Conservation (phyloP, 208 protist species). For the Trypanosomatidae sp. region DNA sequence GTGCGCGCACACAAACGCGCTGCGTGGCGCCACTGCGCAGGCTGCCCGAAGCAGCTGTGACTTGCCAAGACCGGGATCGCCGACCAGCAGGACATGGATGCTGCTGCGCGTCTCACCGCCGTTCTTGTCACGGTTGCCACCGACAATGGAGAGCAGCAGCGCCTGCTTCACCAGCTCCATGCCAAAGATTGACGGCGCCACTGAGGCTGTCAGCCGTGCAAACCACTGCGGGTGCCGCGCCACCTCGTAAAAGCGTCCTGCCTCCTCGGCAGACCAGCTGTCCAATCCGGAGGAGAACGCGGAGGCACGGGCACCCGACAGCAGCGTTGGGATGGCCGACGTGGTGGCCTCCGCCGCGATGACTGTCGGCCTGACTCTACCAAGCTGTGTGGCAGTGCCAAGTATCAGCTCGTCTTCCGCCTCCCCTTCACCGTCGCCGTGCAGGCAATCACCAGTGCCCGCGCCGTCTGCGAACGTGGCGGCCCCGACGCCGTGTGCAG, state of each 20-base stretch:
- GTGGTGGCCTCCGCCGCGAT: background rate
- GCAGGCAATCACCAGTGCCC: background rate
- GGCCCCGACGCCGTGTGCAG: background rate
- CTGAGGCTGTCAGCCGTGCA: constrained; percentile 86
- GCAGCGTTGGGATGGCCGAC: background rate
- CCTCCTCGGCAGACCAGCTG: constrained; percentile 60
- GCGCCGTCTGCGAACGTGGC: constrained; percentile 7
- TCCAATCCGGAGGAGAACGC: constrained; percentile 3
- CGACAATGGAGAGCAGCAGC: constrained; percentile 95
- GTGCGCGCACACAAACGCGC: constrained; percentile 99
- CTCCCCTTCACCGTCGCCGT: background rate
- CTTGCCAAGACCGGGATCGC: constrained; percentile 98
- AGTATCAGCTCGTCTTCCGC: background rate
- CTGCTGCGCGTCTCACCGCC: constrained; percentile 64
- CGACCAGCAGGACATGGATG: constrained; percentile 98
- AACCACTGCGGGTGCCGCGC: constrained; percentile 86
- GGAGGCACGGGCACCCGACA: background rate
- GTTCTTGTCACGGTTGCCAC: constrained; percentile 74
- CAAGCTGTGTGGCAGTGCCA: background rate
- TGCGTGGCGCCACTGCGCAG: constrained; percentile 92
- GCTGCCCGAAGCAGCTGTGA: constrained; percentile 95
- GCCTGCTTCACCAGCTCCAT: constrained; percentile 97
- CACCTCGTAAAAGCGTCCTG: constrained; percentile 84
- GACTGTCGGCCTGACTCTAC: background rate
- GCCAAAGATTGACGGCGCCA: constrained; percentile 98